phyloP scores from a whole-genome alignment of 2,329 filamentous ascomycete species.

The Aspergillus ruber region DNA sequence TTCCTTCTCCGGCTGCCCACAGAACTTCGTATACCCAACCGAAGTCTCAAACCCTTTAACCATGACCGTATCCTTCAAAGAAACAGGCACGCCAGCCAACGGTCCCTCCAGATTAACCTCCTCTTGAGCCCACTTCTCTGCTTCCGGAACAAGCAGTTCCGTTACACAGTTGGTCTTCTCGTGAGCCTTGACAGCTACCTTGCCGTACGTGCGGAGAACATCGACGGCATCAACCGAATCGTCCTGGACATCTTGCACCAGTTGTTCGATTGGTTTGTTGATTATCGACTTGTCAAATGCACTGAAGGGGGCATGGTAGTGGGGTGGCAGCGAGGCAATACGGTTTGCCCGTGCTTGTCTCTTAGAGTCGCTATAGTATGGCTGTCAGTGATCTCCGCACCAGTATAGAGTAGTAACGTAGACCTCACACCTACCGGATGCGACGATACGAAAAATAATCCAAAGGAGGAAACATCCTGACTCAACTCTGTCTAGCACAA shows the following conservation, averaged over 20 bases:
- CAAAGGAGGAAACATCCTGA: constrained; percentile 47
- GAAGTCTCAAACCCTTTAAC: constrained; percentile 77
- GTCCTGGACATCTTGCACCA: constrained; percentile 73
- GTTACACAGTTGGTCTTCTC: constrained; percentile 84
- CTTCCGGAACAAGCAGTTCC: constrained; percentile 72
- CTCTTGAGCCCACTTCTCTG: constrained; percentile 63
- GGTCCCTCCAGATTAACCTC: constrained; percentile 70
- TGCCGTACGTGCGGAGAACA: constrained; percentile 79
- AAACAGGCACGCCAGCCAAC: constrained; percentile 79
- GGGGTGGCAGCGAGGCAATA: constrained; percentile 59
- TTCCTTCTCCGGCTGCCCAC: constrained; percentile 56
- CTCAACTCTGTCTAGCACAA: not conserved
- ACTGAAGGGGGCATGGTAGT: constrained; percentile 62
- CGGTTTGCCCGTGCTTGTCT: constrained; percentile 66
- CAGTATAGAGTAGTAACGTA: constrained; percentile 3
- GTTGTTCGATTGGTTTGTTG: constrained; percentile 65
- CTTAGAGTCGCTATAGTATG: constrained; percentile 61
- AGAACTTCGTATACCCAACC: constrained; percentile 71
- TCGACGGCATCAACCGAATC: constrained; percentile 59
- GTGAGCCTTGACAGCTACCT: constrained; percentile 76
- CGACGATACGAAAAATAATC: constrained; percentile 65
- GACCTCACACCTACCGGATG: constrained; percentile 55
- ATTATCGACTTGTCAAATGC: constrained; percentile 61
- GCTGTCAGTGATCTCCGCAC: constrained; percentile 1
- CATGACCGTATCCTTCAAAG: constrained; percentile 70